These are phyloP conservation scores for Colletotrichum orchidophilum DNA, from an alignment of 2,329 filamentous ascomycete genomes.

Conservation along the genomic window DNA sequence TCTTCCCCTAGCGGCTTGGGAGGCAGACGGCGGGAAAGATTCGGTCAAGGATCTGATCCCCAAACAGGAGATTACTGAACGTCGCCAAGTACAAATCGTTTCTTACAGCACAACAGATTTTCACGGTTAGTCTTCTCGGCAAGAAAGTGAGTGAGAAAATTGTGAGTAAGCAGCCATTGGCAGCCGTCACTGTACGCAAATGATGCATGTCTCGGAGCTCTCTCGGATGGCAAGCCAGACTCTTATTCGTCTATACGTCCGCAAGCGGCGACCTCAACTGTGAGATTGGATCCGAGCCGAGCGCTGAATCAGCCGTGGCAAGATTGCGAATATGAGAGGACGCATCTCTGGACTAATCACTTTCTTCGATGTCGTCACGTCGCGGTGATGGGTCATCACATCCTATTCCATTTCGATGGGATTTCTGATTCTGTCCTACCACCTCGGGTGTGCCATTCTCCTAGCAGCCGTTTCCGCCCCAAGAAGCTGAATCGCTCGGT, in stretches of 20 bases:
- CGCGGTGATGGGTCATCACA: neutral
- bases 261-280: neutral
- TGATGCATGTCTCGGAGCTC: neutral
- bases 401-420: neutral
- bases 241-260: neutral
- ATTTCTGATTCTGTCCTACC: neutral
- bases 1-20: neutral
- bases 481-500: neutral
- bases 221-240: neutral
- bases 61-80: constrained; percentile 1
- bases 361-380: neutral
- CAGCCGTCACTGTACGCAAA: neutral
- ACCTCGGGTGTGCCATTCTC: neutral
- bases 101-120: neutral
- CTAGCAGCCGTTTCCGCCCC: neutral
- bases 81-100: constrained; percentile 9
- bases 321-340: neutral
- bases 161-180: neutral
- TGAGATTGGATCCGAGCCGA: neutral
- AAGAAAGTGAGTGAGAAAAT: neutral
- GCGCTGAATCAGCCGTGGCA: neutral
- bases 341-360: neutral
- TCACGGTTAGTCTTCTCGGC: neutral
- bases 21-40: neutral
- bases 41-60: neutral